A percentile compares a stretch with the other conserved stretches of the same genome.
phyloP scores from a whole-genome alignment of 768 basidiomycete genomes.

The Lanmaoa pseudosensibilis region DNA sequence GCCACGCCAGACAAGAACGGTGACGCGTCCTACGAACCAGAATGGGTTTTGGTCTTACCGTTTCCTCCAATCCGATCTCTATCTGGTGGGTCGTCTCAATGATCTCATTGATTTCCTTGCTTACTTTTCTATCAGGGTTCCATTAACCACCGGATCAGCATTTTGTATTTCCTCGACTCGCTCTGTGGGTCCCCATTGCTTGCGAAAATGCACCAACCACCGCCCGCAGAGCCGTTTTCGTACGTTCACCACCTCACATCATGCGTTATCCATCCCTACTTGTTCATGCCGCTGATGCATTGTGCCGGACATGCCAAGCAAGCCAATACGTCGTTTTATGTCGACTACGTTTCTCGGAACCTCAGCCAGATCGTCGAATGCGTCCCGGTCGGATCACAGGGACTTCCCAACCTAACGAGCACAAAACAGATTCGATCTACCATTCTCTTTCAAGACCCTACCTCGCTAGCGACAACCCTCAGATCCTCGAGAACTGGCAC shows the following conservation, averaged over 20 bases:
- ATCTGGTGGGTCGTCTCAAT: too few species aligned
- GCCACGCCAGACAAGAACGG: background rate
- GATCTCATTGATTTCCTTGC: too few species aligned
- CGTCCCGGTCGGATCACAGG: slow-evolving; percentile 84
- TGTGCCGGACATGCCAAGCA: slow-evolving; percentile 33
- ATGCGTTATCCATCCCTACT: too few species aligned
- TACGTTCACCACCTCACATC: too few species aligned
- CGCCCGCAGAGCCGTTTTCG: slow-evolving; percentile 28
- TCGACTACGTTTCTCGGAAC: slow-evolving; percentile 75
- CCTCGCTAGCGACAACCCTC: too few species aligned
- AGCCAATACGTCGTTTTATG: slow-evolving; percentile 56
- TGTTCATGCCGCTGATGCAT: background rate
- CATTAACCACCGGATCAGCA: slow-evolving; percentile 90
- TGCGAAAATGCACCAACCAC: slow-evolving; percentile 53
- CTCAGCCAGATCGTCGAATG: slow-evolving; percentile 70
- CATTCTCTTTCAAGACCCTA: background rate
- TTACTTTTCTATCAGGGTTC: slow-evolving; percentile 52
- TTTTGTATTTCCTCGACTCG: slow-evolving; percentile 87
- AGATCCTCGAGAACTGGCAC: slow-evolving; percentile 88
- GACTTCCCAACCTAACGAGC: slow-evolving; percentile 82
- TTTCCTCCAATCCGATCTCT: too few species aligned
- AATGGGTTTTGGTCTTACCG: too few species aligned
- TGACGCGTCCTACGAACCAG: background rate
- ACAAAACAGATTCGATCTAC: slow-evolving; percentile 62
- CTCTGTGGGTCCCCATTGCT: slow-evolving; percentile 78